A percentile compares a stretch with the other conserved stretches of the same genome.
Conservation (phyloP, 2,329 filamentous ascomycete genomes). For the Penicillium sp. region DNA sequence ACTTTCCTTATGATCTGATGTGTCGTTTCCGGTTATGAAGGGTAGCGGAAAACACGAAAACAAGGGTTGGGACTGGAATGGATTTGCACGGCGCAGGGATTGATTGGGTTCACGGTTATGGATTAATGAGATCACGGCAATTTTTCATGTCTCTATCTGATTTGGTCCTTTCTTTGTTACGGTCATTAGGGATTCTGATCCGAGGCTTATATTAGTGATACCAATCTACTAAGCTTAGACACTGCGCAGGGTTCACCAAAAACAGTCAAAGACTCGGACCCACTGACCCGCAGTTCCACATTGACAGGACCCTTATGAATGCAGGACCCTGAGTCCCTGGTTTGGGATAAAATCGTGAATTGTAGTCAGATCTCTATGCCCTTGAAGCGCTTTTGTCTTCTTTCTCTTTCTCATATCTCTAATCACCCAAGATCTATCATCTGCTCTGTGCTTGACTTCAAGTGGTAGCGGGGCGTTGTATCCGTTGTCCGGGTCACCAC, state of each 20-base stretch:
- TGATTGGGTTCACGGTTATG: neutral
- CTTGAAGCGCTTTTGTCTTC: no score
- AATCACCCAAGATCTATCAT: neutral
- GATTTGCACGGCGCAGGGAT: conserved; percentile 10
- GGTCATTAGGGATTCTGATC: neutral
- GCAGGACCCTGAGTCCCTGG: neutral
- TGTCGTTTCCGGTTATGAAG: neutral
- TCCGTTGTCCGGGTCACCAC: conserved; percentile 4
- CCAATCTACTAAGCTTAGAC: neutral
- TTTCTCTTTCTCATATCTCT: neutral
- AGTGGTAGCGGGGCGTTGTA: neutral
- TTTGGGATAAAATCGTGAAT: neutral
- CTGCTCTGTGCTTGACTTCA: no score
- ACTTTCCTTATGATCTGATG: neutral
- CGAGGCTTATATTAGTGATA: neutral
- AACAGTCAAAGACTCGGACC: conserved; percentile 5
- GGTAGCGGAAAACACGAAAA: conserved; percentile 5
- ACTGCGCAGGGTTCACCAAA: conserved; percentile 1
- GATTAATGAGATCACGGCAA: neutral
- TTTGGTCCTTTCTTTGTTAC: neutral
- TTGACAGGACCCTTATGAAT: conserved; percentile 9
- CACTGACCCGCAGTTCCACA: conserved; percentile 2
- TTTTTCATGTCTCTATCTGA: neutral
- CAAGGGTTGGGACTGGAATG: conserved; percentile 14
- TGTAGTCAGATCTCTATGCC: neutral